phyloP scores from a whole-genome alignment of 2,329 filamentous ascomycete species.

The Aspergillus clavatus region DNA sequence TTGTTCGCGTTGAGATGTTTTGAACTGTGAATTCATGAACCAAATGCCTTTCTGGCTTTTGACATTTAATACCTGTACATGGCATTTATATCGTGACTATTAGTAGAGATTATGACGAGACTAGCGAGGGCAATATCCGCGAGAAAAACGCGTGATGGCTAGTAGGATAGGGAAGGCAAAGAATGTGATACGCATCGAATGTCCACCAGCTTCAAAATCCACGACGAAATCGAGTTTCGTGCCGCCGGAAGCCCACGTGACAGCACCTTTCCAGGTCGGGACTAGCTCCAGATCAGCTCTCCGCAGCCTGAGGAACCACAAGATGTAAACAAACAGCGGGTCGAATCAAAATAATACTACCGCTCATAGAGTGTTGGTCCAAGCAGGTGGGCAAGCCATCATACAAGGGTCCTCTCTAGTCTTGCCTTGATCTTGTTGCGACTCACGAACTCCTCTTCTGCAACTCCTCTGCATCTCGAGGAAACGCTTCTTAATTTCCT shows the following conservation, averaged over 20 bases:
- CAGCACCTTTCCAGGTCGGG: conserved; percentile 14
- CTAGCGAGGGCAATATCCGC: background rate
- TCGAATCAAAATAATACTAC: conserved; percentile 4
- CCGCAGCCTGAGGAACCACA: conserved; percentile 27
- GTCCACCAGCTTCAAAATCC: background rate
- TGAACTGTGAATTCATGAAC: background rate
- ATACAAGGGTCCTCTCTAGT: too few species aligned
- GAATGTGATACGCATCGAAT: background rate
- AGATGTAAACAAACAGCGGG: conserved; percentile 37
- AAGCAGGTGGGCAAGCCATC: too few species aligned
- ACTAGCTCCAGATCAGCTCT: conserved; percentile 25
- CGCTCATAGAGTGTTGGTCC: too few species aligned
- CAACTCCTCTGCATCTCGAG: background rate
- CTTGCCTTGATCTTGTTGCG: too few species aligned
- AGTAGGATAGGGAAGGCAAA: conserved; percentile 1
- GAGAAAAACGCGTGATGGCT: background rate
- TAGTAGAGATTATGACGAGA: background rate
- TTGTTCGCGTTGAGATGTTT: background rate
- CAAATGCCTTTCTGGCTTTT: background rate
- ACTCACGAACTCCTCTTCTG: background rate
- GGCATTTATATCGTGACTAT: background rate
- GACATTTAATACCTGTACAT: background rate
- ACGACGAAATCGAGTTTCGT: conserved; percentile 19
- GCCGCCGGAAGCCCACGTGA: conserved; percentile 22
- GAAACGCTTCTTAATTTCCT: background rate